A percentile compares a stretch with the other conserved stretches of the same genome.
Conservation (phyloP, 192 early-diverging fungal species). For the Podila epigama region DNA sequence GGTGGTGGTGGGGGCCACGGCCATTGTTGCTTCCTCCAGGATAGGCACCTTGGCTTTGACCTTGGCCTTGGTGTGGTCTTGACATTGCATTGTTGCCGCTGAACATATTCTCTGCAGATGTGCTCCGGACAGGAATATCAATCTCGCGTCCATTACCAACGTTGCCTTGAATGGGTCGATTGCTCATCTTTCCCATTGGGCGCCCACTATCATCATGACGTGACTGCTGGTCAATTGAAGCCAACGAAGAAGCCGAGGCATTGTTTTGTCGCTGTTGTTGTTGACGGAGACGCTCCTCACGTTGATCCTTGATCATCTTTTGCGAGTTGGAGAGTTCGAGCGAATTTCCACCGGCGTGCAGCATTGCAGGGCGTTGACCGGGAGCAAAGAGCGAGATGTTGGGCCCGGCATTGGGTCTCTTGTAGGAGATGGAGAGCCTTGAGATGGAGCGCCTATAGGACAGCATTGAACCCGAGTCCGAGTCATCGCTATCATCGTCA, state of each 20-base stretch:
- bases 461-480: slow-evolving; percentile 32
- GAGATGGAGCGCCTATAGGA: slow-evolving; percentile 38
- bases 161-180: slow-evolving; percentile 4
- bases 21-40: neutral
- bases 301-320: slow-evolving; percentile 38
- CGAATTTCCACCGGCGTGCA: neutral
- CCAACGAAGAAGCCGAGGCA: slow-evolving; percentile 19
- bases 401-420: slow-evolving; percentile 17
- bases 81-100: slow-evolving; percentile 1
- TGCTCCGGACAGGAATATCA: slow-evolving; percentile 19
- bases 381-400: slow-evolving; percentile 7
- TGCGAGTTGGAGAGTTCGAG: slow-evolving; percentile 15
- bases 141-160: slow-evolving; percentile 3
- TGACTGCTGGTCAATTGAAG: slow-evolving; percentile 11
- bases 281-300: slow-evolving; percentile 5
- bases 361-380: neutral
- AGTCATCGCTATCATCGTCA: slow-evolving; percentile 27
- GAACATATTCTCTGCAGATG: slow-evolving; percentile 18
- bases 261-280: slow-evolving; percentile 9
- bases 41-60: neutral
- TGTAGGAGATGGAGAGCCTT: slow-evolving; percentile 33
- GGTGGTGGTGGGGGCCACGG: neutral
- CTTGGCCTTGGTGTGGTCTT: slow-evolving; percentile 1
- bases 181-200: slow-evolving; percentile 1
- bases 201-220: slow-evolving; percentile 18